Evolutionary conservation across 2,329 filamentous ascomycete species (phyloP).

Genomic region (Fonsecaea nubica): DNA sequence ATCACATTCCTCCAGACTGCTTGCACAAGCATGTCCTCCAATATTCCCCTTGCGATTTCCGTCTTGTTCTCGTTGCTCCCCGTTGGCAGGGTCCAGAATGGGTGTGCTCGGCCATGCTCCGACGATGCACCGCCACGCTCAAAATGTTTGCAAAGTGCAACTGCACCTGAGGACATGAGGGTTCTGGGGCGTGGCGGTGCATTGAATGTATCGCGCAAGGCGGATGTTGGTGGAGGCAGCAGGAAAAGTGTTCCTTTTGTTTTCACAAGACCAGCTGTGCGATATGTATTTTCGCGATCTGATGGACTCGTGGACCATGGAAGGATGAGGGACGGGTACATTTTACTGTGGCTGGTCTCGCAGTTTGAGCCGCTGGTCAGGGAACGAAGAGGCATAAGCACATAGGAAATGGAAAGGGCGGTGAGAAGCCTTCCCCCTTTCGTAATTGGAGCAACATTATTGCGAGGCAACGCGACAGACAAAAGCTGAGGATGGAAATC

Average conservation of each 20-base stretch:
- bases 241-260: slow-evolving; percentile 41
- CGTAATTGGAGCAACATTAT: background rate
- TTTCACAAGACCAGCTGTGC: slow-evolving; percentile 32
- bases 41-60: slow-evolving; percentile 31
- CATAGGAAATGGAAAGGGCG: background rate
- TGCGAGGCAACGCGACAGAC: background rate
- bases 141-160: slow-evolving; percentile 41
- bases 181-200: slow-evolving; percentile 37
- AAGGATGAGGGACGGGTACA: slow-evolving; percentile 36
- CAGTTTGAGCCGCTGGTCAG: background rate
- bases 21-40: slow-evolving; percentile 36
- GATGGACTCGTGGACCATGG: slow-evolving; percentile 35
- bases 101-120: slow-evolving; percentile 36
- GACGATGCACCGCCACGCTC: slow-evolving; percentile 37
- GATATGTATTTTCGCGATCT: slow-evolving; percentile 32
- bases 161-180: slow-evolving; percentile 39
- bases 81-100: slow-evolving; percentile 37
- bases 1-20: slow-evolving; percentile 40
- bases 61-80: slow-evolving; percentile 41
- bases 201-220: slow-evolving; percentile 35
- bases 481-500: background rate
- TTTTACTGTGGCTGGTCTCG: background rate
- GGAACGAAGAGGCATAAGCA: background rate
- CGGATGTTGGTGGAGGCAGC: slow-evolving; percentile 33
- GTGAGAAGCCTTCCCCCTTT: background rate